These are phyloP conservation scores for Silene latifolia DNA, from an alignment of 148 eudicot species.

Conservation along the genomic window DNA sequence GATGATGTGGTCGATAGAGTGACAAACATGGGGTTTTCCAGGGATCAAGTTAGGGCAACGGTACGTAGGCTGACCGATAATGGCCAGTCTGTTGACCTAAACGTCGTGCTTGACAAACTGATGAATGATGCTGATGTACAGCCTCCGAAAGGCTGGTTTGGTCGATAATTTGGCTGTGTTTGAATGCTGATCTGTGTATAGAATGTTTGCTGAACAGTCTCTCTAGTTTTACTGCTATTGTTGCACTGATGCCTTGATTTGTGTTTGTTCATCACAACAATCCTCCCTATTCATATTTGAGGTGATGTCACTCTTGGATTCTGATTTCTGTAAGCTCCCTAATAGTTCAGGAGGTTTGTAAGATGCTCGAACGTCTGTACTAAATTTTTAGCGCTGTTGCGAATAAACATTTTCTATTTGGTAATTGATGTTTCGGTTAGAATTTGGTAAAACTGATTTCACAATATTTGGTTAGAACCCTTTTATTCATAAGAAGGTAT, in stretches of 20 bases:
- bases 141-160: slow-evolving; percentile 61
- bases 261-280: slow-evolving; percentile 1
- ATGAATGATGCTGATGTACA: slow-evolving; percentile 81
- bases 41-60: slow-evolving; percentile 82
- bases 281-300: not conserved
- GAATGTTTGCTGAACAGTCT: slow-evolving; percentile 24
- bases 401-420: not conserved
- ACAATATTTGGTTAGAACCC: too few species aligned
- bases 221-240: not conserved
- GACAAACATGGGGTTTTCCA: slow-evolving; percentile 82
- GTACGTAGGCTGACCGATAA: slow-evolving; percentile 75
- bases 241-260: slow-evolving; percentile 7
- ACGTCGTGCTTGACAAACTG: slow-evolving; percentile 83
- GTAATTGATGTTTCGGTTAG: not conserved
- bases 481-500: too few species aligned
- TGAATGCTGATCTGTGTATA: slow-evolving; percentile 24
- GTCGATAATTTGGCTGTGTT: slow-evolving; percentile 35
- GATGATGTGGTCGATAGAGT: slow-evolving; percentile 89
- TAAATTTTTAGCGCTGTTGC: not conserved
- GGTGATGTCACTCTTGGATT: too few species aligned
- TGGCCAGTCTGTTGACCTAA: slow-evolving; percentile 84
- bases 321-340: too few species aligned
- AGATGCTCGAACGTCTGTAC: not conserved
- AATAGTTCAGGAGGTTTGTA: too few species aligned
- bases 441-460: too few species aligned